Base-by-base conservation (phyloP, 805 yeast species). In the Ogataea pini region DNA sequence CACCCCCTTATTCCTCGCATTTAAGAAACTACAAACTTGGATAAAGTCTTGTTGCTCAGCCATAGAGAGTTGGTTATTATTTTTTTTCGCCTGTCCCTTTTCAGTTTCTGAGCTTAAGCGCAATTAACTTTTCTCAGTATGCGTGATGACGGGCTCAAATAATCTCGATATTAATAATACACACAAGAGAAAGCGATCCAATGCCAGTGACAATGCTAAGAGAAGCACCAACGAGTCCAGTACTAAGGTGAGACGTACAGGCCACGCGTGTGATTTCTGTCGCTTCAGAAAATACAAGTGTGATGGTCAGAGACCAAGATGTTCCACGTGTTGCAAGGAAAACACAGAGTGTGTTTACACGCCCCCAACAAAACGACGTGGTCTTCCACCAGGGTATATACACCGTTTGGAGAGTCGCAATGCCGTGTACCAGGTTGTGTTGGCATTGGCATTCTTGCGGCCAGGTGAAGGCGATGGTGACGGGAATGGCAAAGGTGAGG, bases 191-290 rank as follows among this genome's bases (percentile, higher is more conserved):
- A 39, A 19, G 14, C 42, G 42, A 28, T 27, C 42, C 25, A 39
- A 32, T 22, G 34, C 17, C 17, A 18, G 20, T 17, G 42, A 18
- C 17, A 22, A 7, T 13, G 29, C n/a, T 18, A 8, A n/a, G 5
- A 22, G 25, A 16, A n/a, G 20, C 41, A 24, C 20, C 27, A 12
- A 14, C 17, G 40, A 20, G 24, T 7, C 42, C 3, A 20, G 7
- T 7, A 27, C 32, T 19, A 41, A 41, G 37, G 37, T n/a, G 14
- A 41, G 20, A 20, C 44, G 44, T 3, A 32, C 32, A 4, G 37
- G 44, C 36, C 44, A 41, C 14, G 44, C 44, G 19, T 41, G 44
- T 36, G 44, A 41, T 19, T 41, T 16, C 12, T 41, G 44, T 31
- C 44, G 44, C 12, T 32, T 32, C 8, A 16, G 44, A 18, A 41